A percentile compares a stretch with the other conserved stretches of the same genome.
These are phyloP conservation scores for Wickerhamomyces xylosicus DNA, from an alignment of 805 yeast genomes.

Conservation along the genomic window DNA sequence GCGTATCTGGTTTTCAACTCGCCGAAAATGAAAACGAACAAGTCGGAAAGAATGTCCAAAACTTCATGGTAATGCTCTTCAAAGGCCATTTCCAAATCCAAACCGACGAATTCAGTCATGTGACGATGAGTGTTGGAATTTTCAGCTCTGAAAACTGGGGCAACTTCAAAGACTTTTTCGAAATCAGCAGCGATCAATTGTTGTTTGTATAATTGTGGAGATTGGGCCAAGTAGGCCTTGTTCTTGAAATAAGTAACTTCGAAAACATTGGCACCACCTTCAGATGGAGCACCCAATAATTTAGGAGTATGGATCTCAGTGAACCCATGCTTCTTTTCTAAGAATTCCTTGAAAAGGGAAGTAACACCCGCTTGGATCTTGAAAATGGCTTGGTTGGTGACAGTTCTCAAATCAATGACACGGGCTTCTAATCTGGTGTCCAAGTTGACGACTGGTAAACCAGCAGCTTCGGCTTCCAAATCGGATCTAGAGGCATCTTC, in stretches of 20 bases:
- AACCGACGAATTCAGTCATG: conserved; percentile 96
- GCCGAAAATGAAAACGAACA: conserved; percentile 81
- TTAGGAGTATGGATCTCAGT: conserved; percentile 96
- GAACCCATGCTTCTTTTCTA: conserved; percentile 47
- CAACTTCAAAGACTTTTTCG: conserved; percentile 91
- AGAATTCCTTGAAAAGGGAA: conserved; percentile 80
- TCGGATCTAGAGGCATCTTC: conserved; percentile 97
- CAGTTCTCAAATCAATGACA: conserved; percentile 93
- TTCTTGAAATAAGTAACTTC: conserved; percentile 89
- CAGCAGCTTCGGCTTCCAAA: conserved; percentile 84
- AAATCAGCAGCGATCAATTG: conserved; percentile 97
- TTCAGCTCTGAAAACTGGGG: conserved; percentile 98
- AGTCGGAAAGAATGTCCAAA: conserved; percentile 46
- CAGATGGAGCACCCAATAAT: conserved; percentile 89
- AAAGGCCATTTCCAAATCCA: conserved; percentile 95
- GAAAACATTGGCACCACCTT: conserved; percentile 97
- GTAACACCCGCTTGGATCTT: conserved; percentile 87
- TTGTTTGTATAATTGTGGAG: conserved; percentile 97
- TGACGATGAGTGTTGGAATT: conserved; percentile 99
- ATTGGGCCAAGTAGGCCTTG: conserved; percentile 90
- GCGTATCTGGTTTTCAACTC: conserved; percentile 74
- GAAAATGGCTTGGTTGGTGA: conserved; percentile 96
- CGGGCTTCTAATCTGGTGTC: conserved; percentile 94
- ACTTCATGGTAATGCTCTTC: conserved; percentile 98
- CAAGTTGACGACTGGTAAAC: conserved; percentile 87